Conservation (phyloP, 2,329 filamentous ascomycete species). For the Aschersonia sp. region DNA sequence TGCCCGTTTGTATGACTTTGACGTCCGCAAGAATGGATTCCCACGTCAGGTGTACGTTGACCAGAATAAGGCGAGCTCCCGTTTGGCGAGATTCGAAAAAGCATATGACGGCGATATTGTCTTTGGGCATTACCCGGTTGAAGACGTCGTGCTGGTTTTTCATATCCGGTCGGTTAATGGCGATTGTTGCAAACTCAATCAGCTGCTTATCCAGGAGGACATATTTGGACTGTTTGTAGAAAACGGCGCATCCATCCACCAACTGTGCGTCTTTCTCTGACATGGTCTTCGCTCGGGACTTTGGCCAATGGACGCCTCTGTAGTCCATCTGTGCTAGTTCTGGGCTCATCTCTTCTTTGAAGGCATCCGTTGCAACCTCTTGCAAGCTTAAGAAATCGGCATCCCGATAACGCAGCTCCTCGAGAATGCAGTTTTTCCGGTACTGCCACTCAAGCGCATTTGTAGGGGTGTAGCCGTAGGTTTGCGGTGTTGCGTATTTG, state of each 20-base stretch:
- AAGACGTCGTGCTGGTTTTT: constrained; percentile 96
- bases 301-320: constrained; percentile 87
- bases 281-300: constrained; percentile 84
- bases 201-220: constrained; percentile 88
- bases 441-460: constrained; percentile 77
- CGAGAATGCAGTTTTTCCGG: constrained; percentile 66
- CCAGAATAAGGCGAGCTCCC: constrained; percentile 81
- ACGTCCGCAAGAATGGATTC: constrained; percentile 83
- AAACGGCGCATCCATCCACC: constrained; percentile 95
- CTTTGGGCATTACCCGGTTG: constrained; percentile 95
- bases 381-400: constrained; percentile 88
- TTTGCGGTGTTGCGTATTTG: constrained; percentile 69
- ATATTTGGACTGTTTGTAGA: constrained; percentile 92
- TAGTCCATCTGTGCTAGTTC: constrained; percentile 77
- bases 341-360: constrained; percentile 82
- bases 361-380: constrained; percentile 84
- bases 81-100: constrained; percentile 88
- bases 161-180: constrained; percentile 91
- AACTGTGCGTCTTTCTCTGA: constrained; percentile 70
- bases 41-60: constrained; percentile 92
- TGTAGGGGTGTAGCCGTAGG: constrained; percentile 83
- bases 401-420: constrained; percentile 64
- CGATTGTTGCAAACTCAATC: constrained; percentile 80
- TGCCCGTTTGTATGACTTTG: constrained; percentile 90
- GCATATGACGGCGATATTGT: constrained; percentile 85